A percentile compares a stretch with the other conserved stretches of the same genome.
These are phyloP conservation scores for Monosporascus sp. DNA, from an alignment of 2,329 filamentous ascomycete species.

Conservation along the genomic window DNA sequence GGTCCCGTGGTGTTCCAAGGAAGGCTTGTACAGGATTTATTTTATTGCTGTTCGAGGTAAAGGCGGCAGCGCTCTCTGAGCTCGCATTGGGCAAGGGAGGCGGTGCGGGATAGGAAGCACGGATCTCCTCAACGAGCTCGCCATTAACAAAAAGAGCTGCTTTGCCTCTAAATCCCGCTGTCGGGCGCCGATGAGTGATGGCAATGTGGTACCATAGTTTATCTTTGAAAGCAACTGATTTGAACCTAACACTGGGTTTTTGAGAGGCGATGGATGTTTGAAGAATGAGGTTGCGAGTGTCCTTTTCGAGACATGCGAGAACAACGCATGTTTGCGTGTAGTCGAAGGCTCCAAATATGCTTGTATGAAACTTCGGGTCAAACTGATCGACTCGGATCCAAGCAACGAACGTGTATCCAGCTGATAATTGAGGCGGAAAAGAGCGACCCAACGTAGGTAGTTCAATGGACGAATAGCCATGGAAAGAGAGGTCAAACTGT, in stretches of 20 bases:
- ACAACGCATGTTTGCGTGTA: constrained; percentile 88
- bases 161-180: constrained; percentile 69
- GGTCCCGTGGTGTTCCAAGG: constrained; percentile 82
- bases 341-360: constrained; percentile 93
- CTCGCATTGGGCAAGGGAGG: constrained; percentile 60
- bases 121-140: constrained; percentile 87
- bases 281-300: constrained; percentile 88
- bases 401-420: constrained; percentile 84
- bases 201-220: constrained; percentile 90
- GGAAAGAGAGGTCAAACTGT: constrained; percentile 85
- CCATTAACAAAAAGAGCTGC: constrained; percentile 89
- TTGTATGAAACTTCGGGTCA: constrained; percentile 81
- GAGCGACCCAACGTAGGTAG: constrained; percentile 73
- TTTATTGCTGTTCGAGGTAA: constrained; percentile 53
- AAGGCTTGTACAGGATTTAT: constrained; percentile 80
- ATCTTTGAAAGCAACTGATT: constrained; percentile 69
- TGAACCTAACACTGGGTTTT: constrained; percentile 89
- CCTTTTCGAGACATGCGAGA: constrained; percentile 87
- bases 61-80: constrained; percentile 65
- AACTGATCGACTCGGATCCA: constrained; percentile 89
- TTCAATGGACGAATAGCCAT: constrained; percentile 88
- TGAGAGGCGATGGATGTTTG: constrained; percentile 88
- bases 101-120: constrained; percentile 77
- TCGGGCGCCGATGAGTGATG: constrained; percentile 75
- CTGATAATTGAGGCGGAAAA: constrained; percentile 74